A percentile compares a stretch with the other conserved stretches of the same genome.
These are phyloP conservation scores for Verticillium nubilum DNA, from an alignment of 2,329 filamentous ascomycete species.

Conservation along the genomic window DNA sequence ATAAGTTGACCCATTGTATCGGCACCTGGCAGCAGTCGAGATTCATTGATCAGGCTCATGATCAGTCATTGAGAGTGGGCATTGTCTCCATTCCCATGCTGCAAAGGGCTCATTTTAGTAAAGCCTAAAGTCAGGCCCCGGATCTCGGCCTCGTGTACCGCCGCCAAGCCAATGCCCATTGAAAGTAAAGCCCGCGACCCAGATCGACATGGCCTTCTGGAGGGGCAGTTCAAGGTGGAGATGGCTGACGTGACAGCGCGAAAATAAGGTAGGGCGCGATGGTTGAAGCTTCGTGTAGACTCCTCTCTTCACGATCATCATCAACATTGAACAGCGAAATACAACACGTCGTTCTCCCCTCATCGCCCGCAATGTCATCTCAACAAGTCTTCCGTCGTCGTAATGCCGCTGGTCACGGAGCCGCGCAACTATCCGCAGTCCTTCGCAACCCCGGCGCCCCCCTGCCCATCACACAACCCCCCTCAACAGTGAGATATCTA, in stretches of 20 bases:
- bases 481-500: neutral
- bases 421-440: conserved; percentile 17
- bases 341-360: neutral
- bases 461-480: neutral
- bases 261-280: neutral
- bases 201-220: neutral
- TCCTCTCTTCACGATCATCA: neutral
- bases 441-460: conserved; percentile 12
- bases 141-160: neutral
- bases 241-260: neutral
- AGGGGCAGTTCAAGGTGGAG: neutral
- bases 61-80: no score
- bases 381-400: conserved; percentile 20
- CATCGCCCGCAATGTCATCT: conserved; percentile 36
- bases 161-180: no score
- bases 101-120: neutral
- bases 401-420: conserved; percentile 18
- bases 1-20: no score
- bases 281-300: neutral
- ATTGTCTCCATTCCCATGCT: neutral
- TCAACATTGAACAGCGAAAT: no score
- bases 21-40: no score
- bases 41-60: no score
- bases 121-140: neutral
- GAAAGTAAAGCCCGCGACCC: no score